phyloP scores from a whole-genome alignment of 2,329 filamentous ascomycete species.

The Fusarium goolgardi region DNA sequence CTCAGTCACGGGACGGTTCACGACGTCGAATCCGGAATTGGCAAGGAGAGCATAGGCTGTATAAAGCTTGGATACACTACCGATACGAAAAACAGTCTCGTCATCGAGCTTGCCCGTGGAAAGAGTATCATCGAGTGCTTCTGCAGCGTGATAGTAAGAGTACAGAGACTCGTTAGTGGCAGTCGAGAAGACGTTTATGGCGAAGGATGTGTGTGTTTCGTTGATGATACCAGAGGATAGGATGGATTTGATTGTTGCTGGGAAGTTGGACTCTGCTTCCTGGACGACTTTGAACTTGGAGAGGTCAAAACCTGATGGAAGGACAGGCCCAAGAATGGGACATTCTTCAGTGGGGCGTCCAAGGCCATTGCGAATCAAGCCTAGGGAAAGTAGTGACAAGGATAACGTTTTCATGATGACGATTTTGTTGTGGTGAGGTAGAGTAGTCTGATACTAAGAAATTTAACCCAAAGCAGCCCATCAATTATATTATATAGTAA shows the following conservation, averaged over 20 bases:
- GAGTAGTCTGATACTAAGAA: neutral
- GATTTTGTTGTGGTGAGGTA: neutral
- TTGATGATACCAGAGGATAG: conserved; percentile 22
- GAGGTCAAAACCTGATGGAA: conserved; percentile 37
- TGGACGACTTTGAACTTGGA: conserved; percentile 16
- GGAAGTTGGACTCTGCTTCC: conserved; percentile 28
- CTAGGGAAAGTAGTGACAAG: neutral
- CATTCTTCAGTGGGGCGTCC: neutral
- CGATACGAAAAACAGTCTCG: conserved; percentile 18
- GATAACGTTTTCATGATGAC: neutral
- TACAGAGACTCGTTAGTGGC: conserved; percentile 43
- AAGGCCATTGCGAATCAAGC: neutral
- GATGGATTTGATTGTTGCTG: conserved; percentile 12
- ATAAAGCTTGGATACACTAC: conserved; percentile 37
- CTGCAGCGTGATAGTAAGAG: conserved; percentile 38
- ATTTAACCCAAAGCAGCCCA: too few relatives aligned
- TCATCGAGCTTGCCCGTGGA: conserved; percentile 35
- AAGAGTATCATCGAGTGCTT: conserved; percentile 25
- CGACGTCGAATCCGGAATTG: conserved; percentile 32
- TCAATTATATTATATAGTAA: neutral
- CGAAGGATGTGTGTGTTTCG: conserved; percentile 33
- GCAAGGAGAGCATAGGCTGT: conserved; percentile 33
- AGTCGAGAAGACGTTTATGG: conserved; percentile 46
- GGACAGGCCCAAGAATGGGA: conserved; percentile 34
- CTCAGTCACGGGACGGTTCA: conserved; percentile 30